These are phyloP conservation scores for Ceratocystis smalleyi DNA, from an alignment of 2,329 filamentous ascomycete genomes.

Conservation along the genomic window DNA sequence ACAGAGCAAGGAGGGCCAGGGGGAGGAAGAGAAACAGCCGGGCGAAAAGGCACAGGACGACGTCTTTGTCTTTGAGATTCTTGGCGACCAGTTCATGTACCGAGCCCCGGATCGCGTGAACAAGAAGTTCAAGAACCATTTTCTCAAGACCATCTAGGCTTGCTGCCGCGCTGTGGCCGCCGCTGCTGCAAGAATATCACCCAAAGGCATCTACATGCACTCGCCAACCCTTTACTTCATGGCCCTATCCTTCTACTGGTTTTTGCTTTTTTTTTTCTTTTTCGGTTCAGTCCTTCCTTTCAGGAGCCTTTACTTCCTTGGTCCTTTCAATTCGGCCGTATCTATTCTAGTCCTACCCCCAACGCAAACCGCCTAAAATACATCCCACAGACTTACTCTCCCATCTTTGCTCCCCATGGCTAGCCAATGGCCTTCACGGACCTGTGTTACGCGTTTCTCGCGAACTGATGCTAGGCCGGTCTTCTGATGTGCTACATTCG, in stretches of 20 bases:
- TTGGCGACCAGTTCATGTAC: constrained; percentile 75
- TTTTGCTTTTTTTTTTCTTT: background rate
- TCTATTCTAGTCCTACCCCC: too few relatives aligned
- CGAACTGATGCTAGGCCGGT: constrained; percentile 32
- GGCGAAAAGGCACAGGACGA: constrained; percentile 4
- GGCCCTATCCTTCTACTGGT: background rate
- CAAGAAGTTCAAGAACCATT: constrained; percentile 81
- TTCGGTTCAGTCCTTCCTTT: too few relatives aligned
- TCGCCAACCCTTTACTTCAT: background rate
- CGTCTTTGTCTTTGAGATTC: constrained; percentile 63
- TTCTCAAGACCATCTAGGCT: constrained; percentile 54
- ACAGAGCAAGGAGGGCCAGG: constrained; percentile 1
- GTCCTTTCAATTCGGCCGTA: too few relatives aligned
- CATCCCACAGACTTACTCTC: constrained; percentile 88
- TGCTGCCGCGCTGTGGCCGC: too few relatives aligned
- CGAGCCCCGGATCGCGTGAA: constrained; percentile 72
- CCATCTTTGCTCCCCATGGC: constrained; percentile 87
- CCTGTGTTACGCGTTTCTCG: constrained; percentile 46
- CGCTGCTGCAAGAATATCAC: too few relatives aligned
- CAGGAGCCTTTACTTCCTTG: too few relatives aligned
- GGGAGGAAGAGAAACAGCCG: background rate
- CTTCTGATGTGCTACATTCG: constrained; percentile 13
- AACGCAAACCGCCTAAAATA: constrained; percentile 43
- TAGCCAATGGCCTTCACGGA: constrained; percentile 67
- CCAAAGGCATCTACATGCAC: background rate